A percentile compares a stretch with the other conserved stretches of the same genome.
phyloP scores from a whole-genome alignment of 2,329 filamentous ascomycete genomes.

The Cladosporium oxysporum region DNA sequence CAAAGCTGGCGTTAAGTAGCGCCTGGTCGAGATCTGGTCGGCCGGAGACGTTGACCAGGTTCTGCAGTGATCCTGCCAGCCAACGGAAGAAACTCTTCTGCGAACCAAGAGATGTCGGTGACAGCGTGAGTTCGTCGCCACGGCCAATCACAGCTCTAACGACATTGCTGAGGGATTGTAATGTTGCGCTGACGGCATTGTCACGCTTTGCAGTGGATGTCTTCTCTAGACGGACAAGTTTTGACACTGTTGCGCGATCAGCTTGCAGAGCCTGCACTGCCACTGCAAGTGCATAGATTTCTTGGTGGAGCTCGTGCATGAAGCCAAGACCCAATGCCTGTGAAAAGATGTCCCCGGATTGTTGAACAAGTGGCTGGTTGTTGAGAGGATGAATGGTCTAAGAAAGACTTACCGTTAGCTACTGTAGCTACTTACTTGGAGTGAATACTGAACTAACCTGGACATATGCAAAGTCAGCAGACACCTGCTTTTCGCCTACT shows the following conservation, averaged over 20 bases:
- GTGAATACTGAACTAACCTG: constrained; percentile 37
- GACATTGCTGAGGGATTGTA: constrained; percentile 13
- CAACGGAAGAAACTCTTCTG: constrained; percentile 18
- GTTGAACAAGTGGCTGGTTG: constrained; percentile 46
- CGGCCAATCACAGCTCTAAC: constrained; percentile 12
- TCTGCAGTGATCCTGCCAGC: constrained; percentile 18
- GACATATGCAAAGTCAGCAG: constrained; percentile 43
- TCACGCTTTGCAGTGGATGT: constrained; percentile 13
- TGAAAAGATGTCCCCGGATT: constrained; percentile 24
- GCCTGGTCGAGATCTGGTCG: constrained; percentile 18
- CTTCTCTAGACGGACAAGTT: constrained; percentile 10
- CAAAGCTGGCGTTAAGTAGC: constrained; percentile 20
- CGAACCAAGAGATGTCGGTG: background rate
- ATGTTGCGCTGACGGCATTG: constrained; percentile 8
- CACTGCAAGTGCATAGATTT: constrained; percentile 19
- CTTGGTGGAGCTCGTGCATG: constrained; percentile 26
- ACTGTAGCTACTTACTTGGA: constrained; percentile 35
- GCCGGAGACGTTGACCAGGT: constrained; percentile 2
- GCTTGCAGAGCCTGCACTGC: constrained; percentile 24
- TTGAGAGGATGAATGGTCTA: constrained; percentile 49
- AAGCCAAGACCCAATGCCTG: constrained; percentile 28
- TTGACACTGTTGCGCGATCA: constrained; percentile 23
- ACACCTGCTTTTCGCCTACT: constrained; percentile 34
- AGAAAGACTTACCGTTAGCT: constrained; percentile 39
- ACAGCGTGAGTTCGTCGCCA: background rate